Percentiles rank a stretch among this genome's conserved stretches.
These are phyloP conservation scores for Hibiscus tridactylites DNA, from an alignment of 345 rosid genomes.

Conservation along the genomic window DNA sequence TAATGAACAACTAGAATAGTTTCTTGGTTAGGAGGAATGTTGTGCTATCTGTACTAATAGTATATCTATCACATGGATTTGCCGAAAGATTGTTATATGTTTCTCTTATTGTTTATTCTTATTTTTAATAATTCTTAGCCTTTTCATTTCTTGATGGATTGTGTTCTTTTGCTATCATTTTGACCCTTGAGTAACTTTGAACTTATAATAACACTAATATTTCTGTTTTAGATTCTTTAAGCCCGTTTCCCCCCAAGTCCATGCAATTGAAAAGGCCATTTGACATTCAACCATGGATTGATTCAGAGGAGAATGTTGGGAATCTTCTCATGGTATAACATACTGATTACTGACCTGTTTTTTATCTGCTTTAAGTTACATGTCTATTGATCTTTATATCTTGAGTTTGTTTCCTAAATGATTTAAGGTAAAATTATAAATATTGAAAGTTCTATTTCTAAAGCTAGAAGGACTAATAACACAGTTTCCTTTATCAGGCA, in stretches of 20 bases:
- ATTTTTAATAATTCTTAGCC: background rate
- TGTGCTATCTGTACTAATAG: background rate
- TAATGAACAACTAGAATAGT: background rate
- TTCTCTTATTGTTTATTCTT: background rate
- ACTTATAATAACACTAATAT: slow-evolving; percentile 4
- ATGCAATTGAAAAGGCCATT: slow-evolving; percentile 70
- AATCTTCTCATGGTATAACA: slow-evolving; percentile 86
- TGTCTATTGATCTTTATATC: background rate
- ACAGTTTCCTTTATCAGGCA: slow-evolving; percentile 47
- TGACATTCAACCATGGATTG: slow-evolving; percentile 76
- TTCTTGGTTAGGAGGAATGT: background rate
- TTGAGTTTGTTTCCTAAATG: background rate
- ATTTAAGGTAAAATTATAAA: slow-evolving; percentile 2
- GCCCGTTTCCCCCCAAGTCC: slow-evolving; percentile 59
- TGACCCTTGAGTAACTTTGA: background rate
- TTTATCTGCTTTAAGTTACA: background rate
- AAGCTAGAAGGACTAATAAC: slow-evolving; percentile 3
- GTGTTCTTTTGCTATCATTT: background rate
- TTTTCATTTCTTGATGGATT: background rate
- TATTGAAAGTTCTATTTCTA: background rate
- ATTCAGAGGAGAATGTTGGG: slow-evolving; percentile 78
- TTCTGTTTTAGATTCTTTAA: slow-evolving; percentile 53
- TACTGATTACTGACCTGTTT: slow-evolving; percentile 8
- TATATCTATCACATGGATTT: background rate
- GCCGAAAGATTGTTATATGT: background rate